Evolutionary conservation across 345 rosid species (phyloP).

Genomic region (Bruguiera parviflora): DNA sequence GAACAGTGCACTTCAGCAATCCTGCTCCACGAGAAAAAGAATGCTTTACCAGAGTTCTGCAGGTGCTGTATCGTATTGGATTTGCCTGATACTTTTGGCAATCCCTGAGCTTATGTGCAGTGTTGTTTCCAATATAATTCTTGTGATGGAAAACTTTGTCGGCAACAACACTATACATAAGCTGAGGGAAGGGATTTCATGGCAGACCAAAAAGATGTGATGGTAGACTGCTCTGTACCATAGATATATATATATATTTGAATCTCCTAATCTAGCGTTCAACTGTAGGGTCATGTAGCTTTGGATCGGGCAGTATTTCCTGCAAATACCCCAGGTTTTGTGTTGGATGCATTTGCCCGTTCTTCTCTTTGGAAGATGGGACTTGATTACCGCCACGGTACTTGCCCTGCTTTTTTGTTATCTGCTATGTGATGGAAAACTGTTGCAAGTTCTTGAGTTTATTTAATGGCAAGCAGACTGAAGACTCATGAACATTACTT

Average conservation of each 20-base stretch:
- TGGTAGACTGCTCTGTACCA: no score
- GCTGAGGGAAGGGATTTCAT: no score
- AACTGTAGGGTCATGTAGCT: constrained; percentile 91
- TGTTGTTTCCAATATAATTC: no score
- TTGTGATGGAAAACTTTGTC: no score
- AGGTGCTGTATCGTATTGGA: constrained; percentile 35
- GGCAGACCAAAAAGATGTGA: no score
- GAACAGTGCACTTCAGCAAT: constrained; percentile 88
- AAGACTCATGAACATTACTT: background rate
- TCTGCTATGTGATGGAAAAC: background rate
- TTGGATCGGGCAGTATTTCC: constrained; percentile 93
- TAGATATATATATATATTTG: background rate
- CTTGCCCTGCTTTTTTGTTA: constrained; percentile 16
- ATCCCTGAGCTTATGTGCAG: no score
- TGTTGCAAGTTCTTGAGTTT: background rate
- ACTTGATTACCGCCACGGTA: constrained; percentile 97
- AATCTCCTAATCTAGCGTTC: constrained; percentile 7
- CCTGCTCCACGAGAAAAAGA: constrained; percentile 78
- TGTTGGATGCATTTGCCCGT: constrained; percentile 89
- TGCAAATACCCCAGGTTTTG: constrained; percentile 89
- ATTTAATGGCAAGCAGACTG: background rate
- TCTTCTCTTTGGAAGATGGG: constrained; percentile 92
- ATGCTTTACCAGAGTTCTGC: constrained; percentile 89
- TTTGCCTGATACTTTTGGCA: no score
- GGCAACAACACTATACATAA: background rate